Evolutionary conservation across 139 green algal species (phyloP), one percentile per base, ranked within the genome.

Genomic region (Eudorina sp.): DNA sequence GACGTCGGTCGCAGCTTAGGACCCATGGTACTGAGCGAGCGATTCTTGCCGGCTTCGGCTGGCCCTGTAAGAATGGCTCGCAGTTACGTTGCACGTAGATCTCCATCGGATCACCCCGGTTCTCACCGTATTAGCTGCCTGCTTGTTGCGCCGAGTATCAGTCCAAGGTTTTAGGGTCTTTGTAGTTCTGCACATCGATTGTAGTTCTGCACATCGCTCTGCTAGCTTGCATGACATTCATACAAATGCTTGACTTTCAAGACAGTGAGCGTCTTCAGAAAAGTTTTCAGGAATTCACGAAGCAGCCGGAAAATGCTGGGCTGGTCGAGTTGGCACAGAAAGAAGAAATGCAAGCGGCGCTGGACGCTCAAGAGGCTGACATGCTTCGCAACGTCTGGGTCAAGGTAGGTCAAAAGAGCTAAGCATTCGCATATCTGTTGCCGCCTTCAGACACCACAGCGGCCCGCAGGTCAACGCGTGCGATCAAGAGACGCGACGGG

Each of bases 241-340:
- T n/a, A n/a, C n/a, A 74, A 76, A 74, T 62, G 58, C 18, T 87
- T 0, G 18, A 78, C 64, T 68, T 87, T 36, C 13, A 36, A 6
- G 34, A 87, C 38, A 31, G 45, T 0, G 23, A 45, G 0, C 43
- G n/a, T 29, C 64, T 87, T 1, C 31, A 58, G 51, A 19, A 25
- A 60, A 82, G 68, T 36, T 88, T 88, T 36, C 14, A 31, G 3
- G 83, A 81, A 9, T 88, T 73, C 16, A 16, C 68, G 2, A 34
- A 46, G 13, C 68, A 58, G 46, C 46, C 83, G 0, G 68, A 11
- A 0, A 46, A 62, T 27, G 58, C 31, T 14, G 34, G 25, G 23
- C 66, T 88, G 34, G 66, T 73, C 27, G 68, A 82, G 25, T 25
- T 11, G 13, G 83, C 83, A 1, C 83, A 88, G 36, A 25, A 6